A percentile compares a stretch with the other conserved stretches of the same genome.
These are phyloP conservation scores for Cicer yamashitae DNA, from an alignment of 306 rosid genomes.

Conservation along the genomic window DNA sequence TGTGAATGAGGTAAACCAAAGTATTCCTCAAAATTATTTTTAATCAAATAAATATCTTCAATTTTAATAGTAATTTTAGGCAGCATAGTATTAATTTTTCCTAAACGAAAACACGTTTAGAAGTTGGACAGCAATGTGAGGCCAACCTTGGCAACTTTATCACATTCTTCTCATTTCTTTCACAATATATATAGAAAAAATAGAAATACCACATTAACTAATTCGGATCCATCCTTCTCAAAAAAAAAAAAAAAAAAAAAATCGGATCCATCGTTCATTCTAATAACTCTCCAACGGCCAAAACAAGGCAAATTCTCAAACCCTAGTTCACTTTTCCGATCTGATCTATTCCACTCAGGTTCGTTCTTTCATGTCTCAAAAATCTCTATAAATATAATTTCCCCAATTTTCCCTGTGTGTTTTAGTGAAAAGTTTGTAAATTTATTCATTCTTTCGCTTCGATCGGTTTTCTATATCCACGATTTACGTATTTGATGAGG, in stretches of 20 bases:
- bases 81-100: too few relatives aligned
- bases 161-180: too few relatives aligned
- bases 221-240: background rate
- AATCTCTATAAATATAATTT: background rate
- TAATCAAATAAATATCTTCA: too few relatives aligned
- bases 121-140: background rate
- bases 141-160: too few relatives aligned
- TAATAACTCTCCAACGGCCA: background rate
- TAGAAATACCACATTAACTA: background rate
- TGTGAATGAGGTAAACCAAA: too few relatives aligned
- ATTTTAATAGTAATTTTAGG: too few relatives aligned
- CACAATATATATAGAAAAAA: too few relatives aligned
- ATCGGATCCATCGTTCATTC: too few relatives aligned
- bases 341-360: constrained; percentile 19
- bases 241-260: background rate
- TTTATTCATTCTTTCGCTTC: background rate
- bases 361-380: background rate
- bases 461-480: background rate
- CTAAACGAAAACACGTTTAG: constrained; percentile 24
- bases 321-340: constrained; percentile 6
- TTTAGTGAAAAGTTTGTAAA: background rate
- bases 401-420: background rate
- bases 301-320: constrained; percentile 25
- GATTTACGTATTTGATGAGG: constrained; percentile 32
- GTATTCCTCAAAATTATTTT: too few relatives aligned